Base-by-base conservation (phyloP, 805 yeast genomes). In the Candida railenensis region DNA sequence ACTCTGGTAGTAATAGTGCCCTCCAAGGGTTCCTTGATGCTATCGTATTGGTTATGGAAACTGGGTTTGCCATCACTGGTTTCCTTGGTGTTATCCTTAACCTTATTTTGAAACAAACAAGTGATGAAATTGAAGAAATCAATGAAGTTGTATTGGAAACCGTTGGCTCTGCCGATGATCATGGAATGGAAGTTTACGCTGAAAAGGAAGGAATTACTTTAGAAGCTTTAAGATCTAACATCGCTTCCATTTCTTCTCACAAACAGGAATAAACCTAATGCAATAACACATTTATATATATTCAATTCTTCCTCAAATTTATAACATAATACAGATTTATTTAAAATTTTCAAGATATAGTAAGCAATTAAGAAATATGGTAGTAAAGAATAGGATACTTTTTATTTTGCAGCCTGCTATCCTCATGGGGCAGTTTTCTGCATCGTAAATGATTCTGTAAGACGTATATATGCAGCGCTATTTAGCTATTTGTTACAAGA, bases 31-130 rank as follows among this genome's bases (percentile, higher is more conserved):
- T 86, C 63, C 67, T 80, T 43, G 79, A 83, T 57, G 91, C 91
- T 40, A 81, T 86, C 47, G 73, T 76, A 20, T 74, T 86, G 47
- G 83, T 86, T 41, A 77, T 84, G 81, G 87, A 84, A 59, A 82
- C 89, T 3, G 85, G 89, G 14, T 85, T 81, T 58, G 88, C 91
- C 18, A 69, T 85, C 22, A 77, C 85, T 37, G 92, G 89, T 12
- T 68, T 86, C 50, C 59, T 83, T 33, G 88, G 83, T 1, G 74
- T 85, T 9, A 62, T 85, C 36, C 67, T 83, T 46, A 85, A 86
- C 65, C 64, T 83, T 50, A 36, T 80, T n/a, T 65, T 85, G 46
- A 87, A 88, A 16, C 84, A 80, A 54, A 81, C 81, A 34, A 51
- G 55, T 21, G 83, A 78, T 56, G 80, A 74, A n/a, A 25, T 42